A percentile compares a stretch with the other conserved stretches of the same genome.
Evolutionary conservation across 2,329 filamentous ascomycete genomes (phyloP).

Genomic region (Hypoxylon sp.): DNA sequence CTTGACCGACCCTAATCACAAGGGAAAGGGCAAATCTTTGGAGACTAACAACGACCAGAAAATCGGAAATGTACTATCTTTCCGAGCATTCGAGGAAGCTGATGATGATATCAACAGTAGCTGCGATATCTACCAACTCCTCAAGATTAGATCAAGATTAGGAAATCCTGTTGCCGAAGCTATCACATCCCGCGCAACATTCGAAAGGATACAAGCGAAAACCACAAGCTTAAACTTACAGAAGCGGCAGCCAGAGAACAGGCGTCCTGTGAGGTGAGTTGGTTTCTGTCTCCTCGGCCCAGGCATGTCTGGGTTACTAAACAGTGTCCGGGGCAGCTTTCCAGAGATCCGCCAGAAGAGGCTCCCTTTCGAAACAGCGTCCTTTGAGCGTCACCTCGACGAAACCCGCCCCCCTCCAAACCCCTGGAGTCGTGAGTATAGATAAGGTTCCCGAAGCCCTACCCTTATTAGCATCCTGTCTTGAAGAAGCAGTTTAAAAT

Average conservation of each 20-base stretch:
- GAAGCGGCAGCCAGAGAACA: constrained; percentile 3
- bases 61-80: constrained; percentile 25
- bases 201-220: constrained; percentile 25
- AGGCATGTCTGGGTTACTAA: too few species aligned
- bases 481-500: too few species aligned
- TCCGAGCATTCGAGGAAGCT: constrained; percentile 23
- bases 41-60: too few species aligned
- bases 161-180: constrained; percentile 17
- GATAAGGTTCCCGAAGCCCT: too few species aligned
- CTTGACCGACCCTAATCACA: too few species aligned
- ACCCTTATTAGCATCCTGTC: too few species aligned
- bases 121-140: constrained; percentile 39
- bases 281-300: background rate
- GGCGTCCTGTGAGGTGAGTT: constrained; percentile 18
- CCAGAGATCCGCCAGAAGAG: too few species aligned
- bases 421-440: constrained; percentile 36
- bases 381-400: constrained; percentile 27
- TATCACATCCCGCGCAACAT: constrained; percentile 25
- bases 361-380: constrained; percentile 20
- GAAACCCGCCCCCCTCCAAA: constrained; percentile 39
- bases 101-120: constrained; percentile 23
- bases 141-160: constrained; percentile 29
- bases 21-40: too few species aligned
- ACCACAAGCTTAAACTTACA: constrained; percentile 8
- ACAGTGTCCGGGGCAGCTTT: too few species aligned